phyloP scores from a whole-genome alignment of 106 monocot genomes.

The Apostasia shenzhenica region DNA sequence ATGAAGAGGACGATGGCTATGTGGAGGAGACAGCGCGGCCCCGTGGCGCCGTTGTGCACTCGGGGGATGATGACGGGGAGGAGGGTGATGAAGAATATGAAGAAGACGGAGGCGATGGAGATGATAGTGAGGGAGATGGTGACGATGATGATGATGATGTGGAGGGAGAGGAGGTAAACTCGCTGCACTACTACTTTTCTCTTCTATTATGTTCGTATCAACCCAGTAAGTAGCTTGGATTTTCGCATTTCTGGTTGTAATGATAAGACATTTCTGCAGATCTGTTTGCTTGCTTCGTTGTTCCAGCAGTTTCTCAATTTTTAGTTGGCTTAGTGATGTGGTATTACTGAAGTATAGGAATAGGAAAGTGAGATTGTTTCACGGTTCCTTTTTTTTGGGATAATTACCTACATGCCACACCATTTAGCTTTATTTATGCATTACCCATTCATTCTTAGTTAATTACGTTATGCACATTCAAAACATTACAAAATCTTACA shows the following conservation, averaged over 20 bases:
- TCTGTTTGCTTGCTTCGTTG: not conserved
- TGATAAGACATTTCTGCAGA: not conserved
- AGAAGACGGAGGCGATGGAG: not conserved
- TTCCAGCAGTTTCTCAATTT: not conserved
- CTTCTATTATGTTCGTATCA: too few species aligned
- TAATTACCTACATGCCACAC: too few species aligned
- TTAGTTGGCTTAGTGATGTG: too few species aligned
- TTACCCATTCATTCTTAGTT: too few species aligned
- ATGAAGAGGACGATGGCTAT: not conserved
- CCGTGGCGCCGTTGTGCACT: not conserved
- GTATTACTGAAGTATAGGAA: too few species aligned
- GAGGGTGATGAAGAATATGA: not conserved
- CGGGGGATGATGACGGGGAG: not conserved
- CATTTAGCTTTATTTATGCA: too few species aligned
- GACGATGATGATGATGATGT: not conserved
- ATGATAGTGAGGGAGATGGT: not conserved
- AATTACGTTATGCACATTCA: too few species aligned
- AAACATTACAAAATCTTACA: too few species aligned
- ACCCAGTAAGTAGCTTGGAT: not conserved
- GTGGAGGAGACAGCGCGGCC: not conserved
- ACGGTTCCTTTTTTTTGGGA: too few species aligned
- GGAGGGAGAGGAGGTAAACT: conserved; percentile 1
- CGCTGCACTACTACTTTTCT: not conserved
- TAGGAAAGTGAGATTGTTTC: too few species aligned
- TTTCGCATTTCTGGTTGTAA: not conserved